These are phyloP conservation scores for Asparagopsis taxiformis DNA, from an alignment of 31 red algal species.

Conservation along the genomic window DNA sequence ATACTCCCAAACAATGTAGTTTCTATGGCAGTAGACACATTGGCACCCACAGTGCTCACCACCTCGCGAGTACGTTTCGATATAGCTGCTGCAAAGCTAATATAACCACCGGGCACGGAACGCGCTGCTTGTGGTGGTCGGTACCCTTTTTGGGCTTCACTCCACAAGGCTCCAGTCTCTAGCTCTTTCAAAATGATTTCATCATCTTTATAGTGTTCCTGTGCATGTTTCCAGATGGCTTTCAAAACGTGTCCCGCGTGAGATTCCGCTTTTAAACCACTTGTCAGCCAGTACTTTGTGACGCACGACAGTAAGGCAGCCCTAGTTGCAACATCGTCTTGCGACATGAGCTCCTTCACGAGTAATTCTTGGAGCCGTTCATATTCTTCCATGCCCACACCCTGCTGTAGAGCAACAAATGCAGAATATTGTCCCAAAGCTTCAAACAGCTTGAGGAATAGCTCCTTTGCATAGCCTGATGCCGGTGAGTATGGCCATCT, in stretches of 20 bases:
- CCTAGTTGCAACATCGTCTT: constrained; percentile 49
- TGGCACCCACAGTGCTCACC: constrained; percentile 37
- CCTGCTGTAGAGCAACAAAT: constrained; percentile 30
- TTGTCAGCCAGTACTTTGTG: constrained; percentile 67
- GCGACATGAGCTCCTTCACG: constrained; percentile 33
- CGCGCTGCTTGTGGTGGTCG: constrained; percentile 27
- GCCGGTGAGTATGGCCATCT: constrained; percentile 50
- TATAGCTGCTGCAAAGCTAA: constrained; percentile 45
- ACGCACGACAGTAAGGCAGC: constrained; percentile 45
- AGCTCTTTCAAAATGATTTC: constrained; percentile 52
- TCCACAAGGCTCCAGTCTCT: constrained; percentile 60
- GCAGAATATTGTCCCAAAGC: constrained; percentile 75
- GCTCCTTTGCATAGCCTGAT: constrained; percentile 48
- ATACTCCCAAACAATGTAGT: constrained; percentile 56
- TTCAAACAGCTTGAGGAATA: constrained; percentile 70
- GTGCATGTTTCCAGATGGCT: constrained; percentile 67
- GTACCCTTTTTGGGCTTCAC: constrained; percentile 54
- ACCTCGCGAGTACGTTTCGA: constrained; percentile 42
- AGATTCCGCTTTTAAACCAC: constrained; percentile 68
- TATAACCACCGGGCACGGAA: constrained; percentile 40
- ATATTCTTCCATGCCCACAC: constrained; percentile 68
- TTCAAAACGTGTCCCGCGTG: constrained; percentile 71
- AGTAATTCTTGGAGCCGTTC: constrained; percentile 71
- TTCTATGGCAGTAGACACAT: constrained; percentile 39
- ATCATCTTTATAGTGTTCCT: constrained; percentile 61